Evolutionary conservation across 2,329 filamentous ascomycete genomes (phyloP).

Genomic region (Fusarium napiforme): DNA sequence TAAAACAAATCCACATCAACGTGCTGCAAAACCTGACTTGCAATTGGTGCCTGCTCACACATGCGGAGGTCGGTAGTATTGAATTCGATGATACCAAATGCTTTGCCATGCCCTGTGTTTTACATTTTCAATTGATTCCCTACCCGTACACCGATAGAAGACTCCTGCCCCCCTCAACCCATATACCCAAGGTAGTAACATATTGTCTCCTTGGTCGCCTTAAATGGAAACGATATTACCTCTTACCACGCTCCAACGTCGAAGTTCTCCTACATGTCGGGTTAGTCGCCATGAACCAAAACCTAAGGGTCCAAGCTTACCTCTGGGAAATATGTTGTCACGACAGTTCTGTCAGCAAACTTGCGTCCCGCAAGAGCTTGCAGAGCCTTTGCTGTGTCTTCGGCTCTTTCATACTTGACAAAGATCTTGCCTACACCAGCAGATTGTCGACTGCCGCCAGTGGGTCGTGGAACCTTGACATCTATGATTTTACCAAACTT

Average conservation of each 20-base stretch:
- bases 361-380: constrained; percentile 93
- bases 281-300: constrained; percentile 45
- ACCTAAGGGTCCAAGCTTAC: constrained; percentile 56
- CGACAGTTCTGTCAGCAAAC: constrained; percentile 95
- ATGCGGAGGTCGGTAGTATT: not conserved
- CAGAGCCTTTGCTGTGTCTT: constrained; percentile 84
- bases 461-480: constrained; percentile 92
- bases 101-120: constrained; percentile 43
- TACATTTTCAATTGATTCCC: constrained; percentile 45
- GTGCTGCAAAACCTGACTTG: not conserved
- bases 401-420: constrained; percentile 86
- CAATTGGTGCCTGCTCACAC: not conserved
- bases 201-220: constrained; percentile 3
- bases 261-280: constrained; percentile 81
- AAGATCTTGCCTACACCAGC: constrained; percentile 97
- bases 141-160: constrained; percentile 38
- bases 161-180: constrained; percentile 30
- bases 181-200: constrained; percentile 31
- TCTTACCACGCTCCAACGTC: constrained; percentile 87
- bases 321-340: constrained; percentile 96
- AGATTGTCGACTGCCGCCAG: constrained; percentile 82
- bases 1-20: not conserved
- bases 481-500: constrained; percentile 89
- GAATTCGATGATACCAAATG: constrained; percentile 25
- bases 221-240: constrained; percentile 21